A percentile compares a stretch with the other conserved stretches of the same genome.
Conservation (phyloP, 331 rosid species). For the Telfairia occidentalis region DNA sequence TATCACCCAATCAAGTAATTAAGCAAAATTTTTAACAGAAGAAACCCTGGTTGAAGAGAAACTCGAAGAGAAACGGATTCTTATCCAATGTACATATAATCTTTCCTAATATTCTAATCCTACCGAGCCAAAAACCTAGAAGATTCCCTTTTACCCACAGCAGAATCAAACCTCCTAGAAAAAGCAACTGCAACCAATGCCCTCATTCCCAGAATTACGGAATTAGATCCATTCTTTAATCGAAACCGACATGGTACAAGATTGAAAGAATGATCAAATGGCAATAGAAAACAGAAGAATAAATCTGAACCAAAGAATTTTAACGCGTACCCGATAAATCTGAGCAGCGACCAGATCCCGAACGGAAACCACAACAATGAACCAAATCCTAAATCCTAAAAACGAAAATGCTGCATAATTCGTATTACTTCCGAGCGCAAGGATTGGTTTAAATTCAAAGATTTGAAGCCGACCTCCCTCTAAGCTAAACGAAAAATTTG, state of each 20-base stretch:
- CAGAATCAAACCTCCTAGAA: not conserved
- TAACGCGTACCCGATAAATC: constrained; percentile 4
- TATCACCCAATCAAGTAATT: constrained; percentile 8
- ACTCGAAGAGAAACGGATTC: not conserved
- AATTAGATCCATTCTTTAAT: constrained; percentile 5
- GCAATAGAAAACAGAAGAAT: not conserved
- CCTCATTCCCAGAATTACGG: not conserved
- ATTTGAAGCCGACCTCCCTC: constrained; percentile 10
- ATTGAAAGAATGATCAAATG: constrained; percentile 4
- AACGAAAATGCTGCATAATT: constrained; percentile 11
- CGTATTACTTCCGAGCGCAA: not conserved
- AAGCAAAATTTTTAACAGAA: not conserved
- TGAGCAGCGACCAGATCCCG: constrained; percentile 4
- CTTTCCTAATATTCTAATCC: constrained; percentile 22
- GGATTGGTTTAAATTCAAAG: not conserved
- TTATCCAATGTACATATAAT: not conserved
- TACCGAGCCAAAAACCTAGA: constrained; percentile 29
- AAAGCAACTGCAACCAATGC: constrained; percentile 6
- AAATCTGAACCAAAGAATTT: not conserved
- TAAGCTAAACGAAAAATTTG: not conserved
- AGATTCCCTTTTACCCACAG: constrained; percentile 16
- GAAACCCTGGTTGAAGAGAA: not conserved
- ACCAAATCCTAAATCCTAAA: not conserved
- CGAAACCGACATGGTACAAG: not conserved
- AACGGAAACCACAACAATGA: not conserved